These are phyloP conservation scores for Ceratocystis smalleyi DNA, from an alignment of 2,329 filamentous ascomycete genomes.

Conservation along the genomic window DNA sequence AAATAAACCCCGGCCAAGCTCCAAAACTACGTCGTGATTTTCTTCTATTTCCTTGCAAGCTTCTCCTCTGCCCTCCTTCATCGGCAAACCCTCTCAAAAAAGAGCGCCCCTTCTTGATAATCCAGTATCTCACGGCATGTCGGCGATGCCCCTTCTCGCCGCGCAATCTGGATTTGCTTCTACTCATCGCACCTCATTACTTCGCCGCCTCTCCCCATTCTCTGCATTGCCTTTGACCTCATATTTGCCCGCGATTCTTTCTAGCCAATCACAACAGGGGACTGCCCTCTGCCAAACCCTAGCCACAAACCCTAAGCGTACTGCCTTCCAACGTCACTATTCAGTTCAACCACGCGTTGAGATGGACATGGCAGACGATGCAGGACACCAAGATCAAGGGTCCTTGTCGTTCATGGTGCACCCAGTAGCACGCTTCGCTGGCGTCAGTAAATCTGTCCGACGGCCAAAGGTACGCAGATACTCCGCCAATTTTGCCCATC, in stretches of 20 bases:
- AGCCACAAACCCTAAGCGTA: neutral
- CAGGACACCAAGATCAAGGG: neutral
- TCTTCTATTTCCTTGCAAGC: neutral
- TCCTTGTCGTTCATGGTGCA: slow-evolving; percentile 43
- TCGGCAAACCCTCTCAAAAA: neutral
- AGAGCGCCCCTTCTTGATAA: too few relatives aligned
- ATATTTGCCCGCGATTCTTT: neutral
- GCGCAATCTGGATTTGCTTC: neutral
- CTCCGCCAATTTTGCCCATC: too few relatives aligned
- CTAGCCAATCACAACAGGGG: neutral
- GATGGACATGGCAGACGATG: neutral
- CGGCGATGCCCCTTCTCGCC: neutral
- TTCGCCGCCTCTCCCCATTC: neutral
- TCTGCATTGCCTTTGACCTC: neutral
- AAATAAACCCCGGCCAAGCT: too few relatives aligned
- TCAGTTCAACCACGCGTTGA: neutral
- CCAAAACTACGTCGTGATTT: too few relatives aligned
- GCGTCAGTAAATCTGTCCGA: slow-evolving; percentile 53
- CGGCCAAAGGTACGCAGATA: slow-evolving; percentile 46
- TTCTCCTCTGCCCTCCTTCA: neutral
- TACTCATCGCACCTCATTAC: neutral
- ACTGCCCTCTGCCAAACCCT: neutral
- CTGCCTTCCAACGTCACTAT: neutral
- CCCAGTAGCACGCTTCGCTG: slow-evolving; percentile 53
- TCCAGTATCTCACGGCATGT: neutral